Evolutionary conservation across 2,329 filamentous ascomycete species (phyloP), one percentile per base, ranked within the genome.

Genomic region (Pseudocercospora fuligena): DNA sequence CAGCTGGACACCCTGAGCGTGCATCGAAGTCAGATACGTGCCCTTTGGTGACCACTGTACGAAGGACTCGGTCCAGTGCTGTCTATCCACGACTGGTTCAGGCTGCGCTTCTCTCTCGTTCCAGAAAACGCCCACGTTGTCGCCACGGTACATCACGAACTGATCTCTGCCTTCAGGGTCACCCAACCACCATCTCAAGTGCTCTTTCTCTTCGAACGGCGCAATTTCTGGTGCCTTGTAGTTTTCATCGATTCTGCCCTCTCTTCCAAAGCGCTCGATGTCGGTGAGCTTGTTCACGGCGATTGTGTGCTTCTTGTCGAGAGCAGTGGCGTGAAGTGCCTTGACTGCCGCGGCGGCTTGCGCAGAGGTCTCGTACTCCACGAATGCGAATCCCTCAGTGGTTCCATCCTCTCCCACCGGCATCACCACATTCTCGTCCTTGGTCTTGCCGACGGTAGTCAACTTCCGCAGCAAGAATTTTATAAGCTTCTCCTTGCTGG

Each of bases 211-310:
- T 75, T 88, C 84, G 81, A 98, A 99, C 9, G 90, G 88, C 73
- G 94, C 90, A 72, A 97, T 90, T 73, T 90, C 83, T 61, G 95
- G 95, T 59, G 90, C 84, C 66, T 88, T 87, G 82, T 97, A 99
- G 73, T 94, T 90, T 77, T 99, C 95, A 73, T 97, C 92, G 75
- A 99, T 88, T 72, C 93, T 90, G 73, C 95, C 95, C 83, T 98
- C 95, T 70, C 93, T 89, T 70, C 95, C 95, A 80, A 92, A 99
- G 73, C 95, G 91, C 80, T 99, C 95, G 77, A 99, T 94, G 79
- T 99, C 95, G 75, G 94, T 97, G 75, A 99, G 87, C 83, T 99
- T 99, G 89, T 99, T 99, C 75, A 99, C 94, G 70, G 90, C 88
- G 74, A 99, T 88, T 61, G 88, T 97, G 86, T 99, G 94, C 84